Percentiles rank a stretch among this genome's conserved stretches.
Conservation (phyloP, 169 alveolate genomes). For the Plasmodium inui region DNA sequence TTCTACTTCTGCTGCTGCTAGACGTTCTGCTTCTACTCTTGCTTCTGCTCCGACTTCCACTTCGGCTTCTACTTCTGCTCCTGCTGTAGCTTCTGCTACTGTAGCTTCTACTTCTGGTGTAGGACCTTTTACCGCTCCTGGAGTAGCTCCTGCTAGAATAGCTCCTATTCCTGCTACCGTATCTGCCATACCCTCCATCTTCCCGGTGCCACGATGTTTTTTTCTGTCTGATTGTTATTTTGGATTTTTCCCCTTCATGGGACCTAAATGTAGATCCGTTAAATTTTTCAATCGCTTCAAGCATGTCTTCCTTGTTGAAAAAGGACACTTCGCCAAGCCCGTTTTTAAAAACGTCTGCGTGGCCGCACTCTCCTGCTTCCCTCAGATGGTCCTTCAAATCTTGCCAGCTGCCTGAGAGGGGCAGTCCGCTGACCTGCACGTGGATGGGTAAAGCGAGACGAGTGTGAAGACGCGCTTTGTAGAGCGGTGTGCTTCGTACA, state of each 20-base stretch:
- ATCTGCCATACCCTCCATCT: conserved; percentile 72
- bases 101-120: conserved; percentile 67
- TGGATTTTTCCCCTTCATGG: conserved; percentile 89
- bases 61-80: conserved; percentile 35
- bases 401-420: conserved; percentile 90
- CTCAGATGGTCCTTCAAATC: conserved; percentile 92
- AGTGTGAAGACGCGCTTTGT: neutral
- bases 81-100: conserved; percentile 69
- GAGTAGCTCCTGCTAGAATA: conserved; percentile 74
- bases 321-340: conserved; percentile 92
- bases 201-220: conserved; percentile 73
- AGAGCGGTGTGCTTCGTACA: too few relatives aligned
- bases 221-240: conserved; percentile 86
- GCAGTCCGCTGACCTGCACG: conserved; percentile 85
- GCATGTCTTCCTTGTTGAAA: conserved; percentile 88
- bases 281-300: conserved; percentile 87
- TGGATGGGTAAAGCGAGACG: neutral
- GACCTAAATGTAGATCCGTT: conserved; percentile 90
- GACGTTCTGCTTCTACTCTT: conserved; percentile 4
- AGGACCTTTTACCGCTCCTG: conserved; percentile 66
- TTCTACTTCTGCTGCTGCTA: conserved; percentile 69
- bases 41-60: conserved; percentile 9
- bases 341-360: conserved; percentile 90
- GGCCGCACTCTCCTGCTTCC: conserved; percentile 92
- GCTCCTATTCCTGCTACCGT: conserved; percentile 63